Evolutionary conservation across 345 rosid species (phyloP).

Genomic region (Camelina neglecta): DNA sequence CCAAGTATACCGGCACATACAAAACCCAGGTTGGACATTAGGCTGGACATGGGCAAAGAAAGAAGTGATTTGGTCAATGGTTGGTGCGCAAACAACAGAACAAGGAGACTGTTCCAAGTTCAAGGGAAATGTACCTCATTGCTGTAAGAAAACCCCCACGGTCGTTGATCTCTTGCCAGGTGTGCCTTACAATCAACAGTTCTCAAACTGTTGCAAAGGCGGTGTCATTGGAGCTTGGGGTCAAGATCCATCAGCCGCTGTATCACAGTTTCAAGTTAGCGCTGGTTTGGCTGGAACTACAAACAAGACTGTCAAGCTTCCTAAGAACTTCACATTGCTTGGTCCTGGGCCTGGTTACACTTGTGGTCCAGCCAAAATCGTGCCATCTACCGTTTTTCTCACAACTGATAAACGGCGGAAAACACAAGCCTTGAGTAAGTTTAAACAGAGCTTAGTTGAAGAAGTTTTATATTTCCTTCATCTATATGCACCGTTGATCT

Average conservation of each 20-base stretch:
- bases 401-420: constrained; percentile 65
- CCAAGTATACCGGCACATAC: constrained; percentile 78
- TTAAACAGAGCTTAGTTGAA: neutral
- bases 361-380: constrained; percentile 81
- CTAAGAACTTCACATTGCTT: constrained; percentile 82
- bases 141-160: constrained; percentile 75
- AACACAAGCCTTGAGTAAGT: constrained; percentile 84
- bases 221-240: constrained; percentile 83
- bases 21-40: constrained; percentile 79
- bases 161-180: constrained; percentile 82
- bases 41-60: constrained; percentile 96
- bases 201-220: constrained; percentile 87
- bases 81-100: constrained; percentile 81
- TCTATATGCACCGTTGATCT: neutral
- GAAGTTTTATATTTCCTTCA: neutral
- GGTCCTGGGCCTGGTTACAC: constrained; percentile 92
- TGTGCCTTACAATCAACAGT: constrained; percentile 82
- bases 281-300: constrained; percentile 82
- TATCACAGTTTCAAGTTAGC: constrained; percentile 75
- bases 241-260: constrained; percentile 72
- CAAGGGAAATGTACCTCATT: constrained; percentile 81
- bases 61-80: constrained; percentile 83
- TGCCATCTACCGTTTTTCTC: constrained; percentile 67
- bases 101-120: constrained; percentile 98
- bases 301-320: constrained; percentile 81